phyloP scores from a whole-genome alignment of 176 grass and related monocot species.

The Hordeum marinum region DNA sequence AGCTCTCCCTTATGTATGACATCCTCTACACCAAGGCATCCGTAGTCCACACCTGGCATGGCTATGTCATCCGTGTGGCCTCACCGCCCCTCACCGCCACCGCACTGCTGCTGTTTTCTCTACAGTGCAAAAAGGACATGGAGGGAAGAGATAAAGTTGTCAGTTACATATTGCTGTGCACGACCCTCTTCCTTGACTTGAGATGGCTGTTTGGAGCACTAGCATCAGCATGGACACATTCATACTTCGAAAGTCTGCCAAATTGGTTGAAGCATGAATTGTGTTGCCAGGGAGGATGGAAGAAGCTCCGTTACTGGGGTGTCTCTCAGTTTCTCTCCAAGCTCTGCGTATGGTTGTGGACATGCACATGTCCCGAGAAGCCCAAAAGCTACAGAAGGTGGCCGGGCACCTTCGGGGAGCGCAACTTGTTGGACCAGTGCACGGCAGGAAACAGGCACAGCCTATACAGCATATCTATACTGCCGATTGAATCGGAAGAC shows the following conservation, averaged over 20 bases:
- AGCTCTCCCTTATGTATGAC: slow-evolving; percentile 37
- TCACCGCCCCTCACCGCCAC: background rate
- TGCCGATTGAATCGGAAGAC: background rate
- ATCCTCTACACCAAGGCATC: slow-evolving; percentile 42
- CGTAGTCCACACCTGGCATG: background rate
- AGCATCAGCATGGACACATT: background rate
- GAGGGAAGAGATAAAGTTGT: background rate
- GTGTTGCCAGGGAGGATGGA: too few species aligned
- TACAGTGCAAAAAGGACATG: background rate
- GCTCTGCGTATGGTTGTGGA: too few species aligned
- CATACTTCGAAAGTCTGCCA: too few species aligned
- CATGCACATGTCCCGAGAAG: too few species aligned
- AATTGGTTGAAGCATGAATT: too few species aligned
- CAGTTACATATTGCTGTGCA: slow-evolving; percentile 24
- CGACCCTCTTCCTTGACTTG: background rate
- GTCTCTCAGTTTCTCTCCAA: too few species aligned
- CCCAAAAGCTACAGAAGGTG: background rate
- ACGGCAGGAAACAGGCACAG: background rate
- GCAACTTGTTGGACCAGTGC: background rate
- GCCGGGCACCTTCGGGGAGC: background rate
- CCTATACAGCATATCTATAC: background rate
- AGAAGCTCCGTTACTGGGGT: background rate
- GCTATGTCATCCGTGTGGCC: slow-evolving; percentile 11
- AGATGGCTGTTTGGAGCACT: background rate
- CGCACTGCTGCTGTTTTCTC: background rate